Base-by-base conservation (phyloP, 352 stramenopile species). In the Pseudoperonospora humuli region DNA sequence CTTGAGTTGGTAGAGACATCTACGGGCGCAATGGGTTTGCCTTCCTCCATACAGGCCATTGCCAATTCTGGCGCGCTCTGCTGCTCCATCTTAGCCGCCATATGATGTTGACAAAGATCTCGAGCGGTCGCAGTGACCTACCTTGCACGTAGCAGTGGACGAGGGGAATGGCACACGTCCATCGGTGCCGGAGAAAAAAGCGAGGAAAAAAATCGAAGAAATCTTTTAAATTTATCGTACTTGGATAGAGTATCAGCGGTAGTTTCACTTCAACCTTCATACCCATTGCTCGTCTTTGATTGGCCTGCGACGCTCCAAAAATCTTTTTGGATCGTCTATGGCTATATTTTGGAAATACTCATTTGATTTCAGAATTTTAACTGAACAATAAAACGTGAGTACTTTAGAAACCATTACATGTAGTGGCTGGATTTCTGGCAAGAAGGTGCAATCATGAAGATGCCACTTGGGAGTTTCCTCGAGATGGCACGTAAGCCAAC, bases 171-270 rank as follows among this genome's bases (percentile, higher is more conserved):
- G 53, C 48, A 48, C 25, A 50, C 40, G 45, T 57, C 49, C 54
- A 67, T 57, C 39, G 39, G 47, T 20, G 10, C 14, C 17, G 25
- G 21, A 25, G 31, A 18, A 24, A 38, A n/a, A n/a, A n/a, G n/a
- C n/a, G n/a, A n/a, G n/a, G 45, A 29, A 54, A 61, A 67, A 68
- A 47, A 64, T 61, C 45, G 54, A 61, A 61, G 51, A 66, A 66
- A 66, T 65, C 56, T 65, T 65, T 54, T 17, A 50, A 51, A 50
- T 59, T 50, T 59, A 39, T 20, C 5, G 2, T 19, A 45, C 24
- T 44, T 34, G 38, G 8, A n/a, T 10, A 42, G 27, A 39, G 31
- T 50, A 42, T 41, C 9, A 5, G n/a, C 5, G n/a, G 25, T 17
- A 20, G 25, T 33, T 31, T 19, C 45, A 44, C 26, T 52, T 45